Base-by-base conservation (phyloP, 2,329 filamentous ascomycete genomes). In the Purpureocillium takamizusanense region DNA sequence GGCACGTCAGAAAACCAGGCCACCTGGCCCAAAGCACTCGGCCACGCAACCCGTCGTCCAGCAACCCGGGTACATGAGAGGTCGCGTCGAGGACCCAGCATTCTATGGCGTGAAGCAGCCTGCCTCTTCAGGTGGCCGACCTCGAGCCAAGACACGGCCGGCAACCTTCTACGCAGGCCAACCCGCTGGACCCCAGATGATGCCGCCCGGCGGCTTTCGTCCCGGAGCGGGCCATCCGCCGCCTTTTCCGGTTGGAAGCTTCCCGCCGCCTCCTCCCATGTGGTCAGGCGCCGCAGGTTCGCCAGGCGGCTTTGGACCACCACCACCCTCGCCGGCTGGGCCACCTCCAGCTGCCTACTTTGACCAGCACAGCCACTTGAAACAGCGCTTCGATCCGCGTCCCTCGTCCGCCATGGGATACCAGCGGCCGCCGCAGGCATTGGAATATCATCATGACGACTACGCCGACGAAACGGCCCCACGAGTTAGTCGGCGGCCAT, bases 341-440 rank as follows among this genome's bases (percentile, higher is more conserved):
- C 49, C 50, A 25, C 47, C 47, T 13, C 47, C 51, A 9, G 51
- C 50, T 18, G 61, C 54, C 42, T 60, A 58, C 36, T 57, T 60
- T 30, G 44, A 47, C 14, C 49, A 55, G 12, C 51, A 53, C 11
- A 53, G 52, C 15, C 56, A 56, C 33, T 44, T 62, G 35, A 53
- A 51, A 35, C 51, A 50, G 25, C 57, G 61, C 2, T 63, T 64
- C 36, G 57, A 59, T 7, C 41, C 40, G 21, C 53, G 61, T 35
- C 59, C 62, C 7, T 55, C 60, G 8, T 64, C 63, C 9, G 59
- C 59, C 33, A 66, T 67, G 54, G 66, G 60, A 11, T 66, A 56
- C 39, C 60, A 41, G 37, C 49, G 27, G 5, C 38, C 38, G 6
- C 11, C 45, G 13, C 11, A 43, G 13, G 33, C 39, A 14, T 25